Percentiles rank a stretch among this genome's conserved stretches.
These are phyloP conservation scores for Pichia kluyveri DNA, from an alignment of 805 yeast genomes.

Conservation along the genomic window DNA sequence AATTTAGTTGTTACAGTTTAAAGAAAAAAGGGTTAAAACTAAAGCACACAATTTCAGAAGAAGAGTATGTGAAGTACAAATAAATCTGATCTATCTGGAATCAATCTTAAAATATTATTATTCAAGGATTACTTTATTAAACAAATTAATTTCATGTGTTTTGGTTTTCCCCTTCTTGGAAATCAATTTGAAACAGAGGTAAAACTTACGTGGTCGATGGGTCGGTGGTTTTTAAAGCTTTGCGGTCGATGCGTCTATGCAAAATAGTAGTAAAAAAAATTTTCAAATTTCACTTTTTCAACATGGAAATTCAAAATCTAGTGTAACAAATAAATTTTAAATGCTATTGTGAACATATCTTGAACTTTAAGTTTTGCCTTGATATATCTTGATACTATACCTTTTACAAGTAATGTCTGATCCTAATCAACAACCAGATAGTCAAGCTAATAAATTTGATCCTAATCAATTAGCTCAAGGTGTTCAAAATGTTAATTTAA, in stretches of 20 bases:
- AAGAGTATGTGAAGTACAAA: no score
- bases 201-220: neutral
- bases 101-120: neutral
- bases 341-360: no score
- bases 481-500: slow-evolving; percentile 34
- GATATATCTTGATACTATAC: neutral
- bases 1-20: no score
- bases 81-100: neutral
- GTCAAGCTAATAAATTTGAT: slow-evolving; percentile 28
- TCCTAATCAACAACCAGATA: slow-evolving; percentile 15
- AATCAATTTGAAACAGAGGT: neutral
- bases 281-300: no score
- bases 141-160: neutral
- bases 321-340: no score
- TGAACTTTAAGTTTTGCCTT: no score
- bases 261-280: no score
- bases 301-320: neutral
- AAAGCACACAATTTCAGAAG: no score
- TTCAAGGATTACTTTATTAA: neutral
- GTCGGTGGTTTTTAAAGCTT: neutral
- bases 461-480: slow-evolving; percentile 37
- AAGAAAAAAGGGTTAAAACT: no score
- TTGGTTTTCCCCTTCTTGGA: neutral
- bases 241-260: no score
- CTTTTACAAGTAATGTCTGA: slow-evolving; percentile 18